phyloP scores from a whole-genome alignment of 2,329 filamentous ascomycete species.

The Ceratocystis ficicola region DNA sequence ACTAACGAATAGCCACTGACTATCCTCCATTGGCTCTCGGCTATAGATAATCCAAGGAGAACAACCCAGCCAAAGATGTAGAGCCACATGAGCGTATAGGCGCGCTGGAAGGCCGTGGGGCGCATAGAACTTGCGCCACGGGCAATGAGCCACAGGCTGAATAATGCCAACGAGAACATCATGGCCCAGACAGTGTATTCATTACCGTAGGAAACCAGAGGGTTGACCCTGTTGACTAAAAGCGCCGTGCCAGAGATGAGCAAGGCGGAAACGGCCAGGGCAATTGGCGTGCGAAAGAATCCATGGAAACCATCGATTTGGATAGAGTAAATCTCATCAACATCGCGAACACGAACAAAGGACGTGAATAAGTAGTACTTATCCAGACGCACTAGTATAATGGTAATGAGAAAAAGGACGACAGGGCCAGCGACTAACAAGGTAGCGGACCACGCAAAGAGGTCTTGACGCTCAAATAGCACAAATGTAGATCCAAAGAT shows the following conservation, averaged over 20 bases:
- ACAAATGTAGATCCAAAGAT: conserved; percentile 70
- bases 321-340: conserved; percentile 50
- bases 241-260: conserved; percentile 62
- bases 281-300: conserved; percentile 70
- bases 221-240: conserved; percentile 70
- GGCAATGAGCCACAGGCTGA: conserved; percentile 70
- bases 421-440: conserved; percentile 71
- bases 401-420: conserved; percentile 54
- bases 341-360: conserved; percentile 42
- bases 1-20: conserved; percentile 69
- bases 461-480: conserved; percentile 63
- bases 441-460: conserved; percentile 80
- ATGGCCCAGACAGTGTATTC: conserved; percentile 67
- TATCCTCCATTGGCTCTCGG: conserved; percentile 61
- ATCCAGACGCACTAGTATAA: conserved; percentile 56
- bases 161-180: conserved; percentile 70
- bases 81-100: conserved; percentile 74
- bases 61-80: conserved; percentile 62
- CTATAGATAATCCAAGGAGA: conserved; percentile 59
- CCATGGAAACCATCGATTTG: conserved; percentile 65
- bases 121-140: conserved; percentile 65
- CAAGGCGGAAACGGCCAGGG: conserved; percentile 54
- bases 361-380: conserved; percentile 83
- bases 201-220: conserved; percentile 81
- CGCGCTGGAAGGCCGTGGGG: conserved; percentile 74